Evolutionary conservation across 805 yeast genomes (phyloP).

Genomic region (Saccharomycopsis fodiens): DNA sequence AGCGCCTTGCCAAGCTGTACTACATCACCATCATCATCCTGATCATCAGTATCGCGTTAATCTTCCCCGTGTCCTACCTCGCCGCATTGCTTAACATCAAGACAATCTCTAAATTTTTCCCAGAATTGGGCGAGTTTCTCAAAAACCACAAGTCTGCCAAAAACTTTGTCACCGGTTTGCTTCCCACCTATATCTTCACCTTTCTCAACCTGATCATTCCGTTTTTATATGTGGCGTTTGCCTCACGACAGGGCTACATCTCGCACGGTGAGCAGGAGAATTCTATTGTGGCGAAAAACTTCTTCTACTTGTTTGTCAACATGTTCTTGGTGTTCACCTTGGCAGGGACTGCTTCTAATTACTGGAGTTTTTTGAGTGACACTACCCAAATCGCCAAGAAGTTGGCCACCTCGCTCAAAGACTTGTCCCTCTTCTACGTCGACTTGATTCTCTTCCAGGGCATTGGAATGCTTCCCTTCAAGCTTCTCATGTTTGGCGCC

Average conservation of each 20-base stretch:
- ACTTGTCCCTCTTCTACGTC: conserved; percentile 80
- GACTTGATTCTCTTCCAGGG: conserved; percentile 80
- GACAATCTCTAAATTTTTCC: conserved; percentile 75
- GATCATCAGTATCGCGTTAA: conserved; percentile 60
- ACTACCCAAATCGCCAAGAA: conserved; percentile 84
- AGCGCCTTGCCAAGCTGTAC: conserved; percentile 54
- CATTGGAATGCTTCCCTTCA: conserved; percentile 84
- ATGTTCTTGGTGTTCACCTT: conserved; percentile 89
- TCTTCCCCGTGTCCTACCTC: conserved; percentile 76
- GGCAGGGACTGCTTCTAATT: conserved; percentile 83
- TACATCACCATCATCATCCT: conserved; percentile 61
- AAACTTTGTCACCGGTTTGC: conserved; percentile 73
- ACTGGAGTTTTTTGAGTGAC: conserved; percentile 76
- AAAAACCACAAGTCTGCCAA: conserved; percentile 63
- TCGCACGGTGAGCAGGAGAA: conserved; percentile 91
- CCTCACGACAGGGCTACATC: conserved; percentile 79
- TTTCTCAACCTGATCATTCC: conserved; percentile 78
- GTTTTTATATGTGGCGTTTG: conserved; percentile 74
- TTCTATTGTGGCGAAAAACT: conserved; percentile 84
- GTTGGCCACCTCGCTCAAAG: conserved; percentile 72
- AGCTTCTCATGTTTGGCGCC: conserved; percentile 73
- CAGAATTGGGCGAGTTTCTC: conserved; percentile 64
- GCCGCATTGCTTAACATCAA: conserved; percentile 77
- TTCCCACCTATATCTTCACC: conserved; percentile 90
- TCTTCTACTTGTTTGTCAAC: conserved; percentile 90